Evolutionary conservation across 768 basidiomycete species (phyloP).

Genomic region (Boletus patriciae): DNA sequence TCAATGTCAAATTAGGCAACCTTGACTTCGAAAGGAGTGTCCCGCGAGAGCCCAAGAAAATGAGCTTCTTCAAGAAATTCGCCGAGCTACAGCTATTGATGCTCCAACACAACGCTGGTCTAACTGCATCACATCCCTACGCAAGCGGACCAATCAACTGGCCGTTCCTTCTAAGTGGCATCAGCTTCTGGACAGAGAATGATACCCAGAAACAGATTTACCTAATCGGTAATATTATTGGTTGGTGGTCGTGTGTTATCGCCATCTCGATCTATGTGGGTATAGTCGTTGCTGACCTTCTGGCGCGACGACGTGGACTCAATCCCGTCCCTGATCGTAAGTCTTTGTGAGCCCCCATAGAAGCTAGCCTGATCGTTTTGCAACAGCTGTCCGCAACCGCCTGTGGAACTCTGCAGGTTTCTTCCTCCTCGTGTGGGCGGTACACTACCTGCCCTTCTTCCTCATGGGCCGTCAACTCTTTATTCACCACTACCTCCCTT

Average conservation of each 20-base stretch:
- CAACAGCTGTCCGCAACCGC: constrained; percentile 83
- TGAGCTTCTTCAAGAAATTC: constrained; percentile 96
- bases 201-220: constrained; percentile 91
- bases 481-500: constrained; percentile 96
- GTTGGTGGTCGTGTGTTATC: constrained; percentile 93
- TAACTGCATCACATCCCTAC: constrained; percentile 97
- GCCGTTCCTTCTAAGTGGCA: constrained; percentile 95
- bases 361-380: constrained; percentile 2
- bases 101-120: constrained; percentile 98
- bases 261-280: constrained; percentile 87
- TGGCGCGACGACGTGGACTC: constrained; percentile 82
- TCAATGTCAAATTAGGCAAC: constrained; percentile 51
- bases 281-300: constrained; percentile 82
- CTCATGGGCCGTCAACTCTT: constrained; percentile 96
- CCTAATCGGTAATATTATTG: constrained; percentile 89
- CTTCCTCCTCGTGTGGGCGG: constrained; percentile 92
- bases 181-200: constrained; percentile 97
- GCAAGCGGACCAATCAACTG: constrained; percentile 95
- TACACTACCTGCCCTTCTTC: constrained; percentile 97
- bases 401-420: constrained; percentile 95
- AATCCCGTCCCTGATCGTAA: constrained; percentile 85
- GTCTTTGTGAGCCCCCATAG: constrained; percentile 32
- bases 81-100: constrained; percentile 90
- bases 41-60: constrained; percentile 70
- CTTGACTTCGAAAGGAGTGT: constrained; percentile 43